These are phyloP conservation scores for Penicillium thymicola DNA, from an alignment of 2,329 filamentous ascomycete species.

Conservation along the genomic window DNA sequence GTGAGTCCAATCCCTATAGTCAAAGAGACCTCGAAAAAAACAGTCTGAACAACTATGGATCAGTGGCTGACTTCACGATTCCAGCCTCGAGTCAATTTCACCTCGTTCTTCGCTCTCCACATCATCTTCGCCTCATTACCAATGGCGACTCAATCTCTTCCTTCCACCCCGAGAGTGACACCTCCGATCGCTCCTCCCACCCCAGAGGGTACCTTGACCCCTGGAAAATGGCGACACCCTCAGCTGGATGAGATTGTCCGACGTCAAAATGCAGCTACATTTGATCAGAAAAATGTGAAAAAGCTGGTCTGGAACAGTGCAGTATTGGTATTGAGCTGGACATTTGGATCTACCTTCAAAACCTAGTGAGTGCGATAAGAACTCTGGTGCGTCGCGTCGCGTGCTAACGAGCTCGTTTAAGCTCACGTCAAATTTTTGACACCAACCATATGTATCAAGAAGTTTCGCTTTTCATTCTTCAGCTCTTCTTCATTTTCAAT, in stretches of 20 bases:
- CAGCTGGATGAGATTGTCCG: slow-evolving; percentile 80
- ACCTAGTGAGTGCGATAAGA: slow-evolving; percentile 33
- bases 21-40: not conserved
- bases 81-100: not conserved
- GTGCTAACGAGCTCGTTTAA: slow-evolving; percentile 15
- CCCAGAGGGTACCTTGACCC: slow-evolving; percentile 38
- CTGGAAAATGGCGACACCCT: slow-evolving; percentile 89
- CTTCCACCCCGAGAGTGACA: slow-evolving; percentile 41
- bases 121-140: not conserved
- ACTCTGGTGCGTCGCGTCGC: not conserved
- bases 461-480: slow-evolving; percentile 53
- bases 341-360: slow-evolving; percentile 41
- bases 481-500: slow-evolving; percentile 65
- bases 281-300: slow-evolving; percentile 72
- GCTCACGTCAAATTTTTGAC: slow-evolving; percentile 32
- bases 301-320: slow-evolving; percentile 66
- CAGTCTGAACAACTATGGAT: not conserved
- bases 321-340: slow-evolving; percentile 52
- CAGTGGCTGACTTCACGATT: slow-evolving; percentile 3
- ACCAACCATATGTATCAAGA: slow-evolving; percentile 43
- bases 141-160: slow-evolving; percentile 40
- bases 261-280: slow-evolving; percentile 73
- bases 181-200: slow-evolving; percentile 27
- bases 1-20: not conserved
- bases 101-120: not conserved